Conservation (phyloP, 371 early-diverging fungal genomes). For the Mucor lusitanicus region DNA sequence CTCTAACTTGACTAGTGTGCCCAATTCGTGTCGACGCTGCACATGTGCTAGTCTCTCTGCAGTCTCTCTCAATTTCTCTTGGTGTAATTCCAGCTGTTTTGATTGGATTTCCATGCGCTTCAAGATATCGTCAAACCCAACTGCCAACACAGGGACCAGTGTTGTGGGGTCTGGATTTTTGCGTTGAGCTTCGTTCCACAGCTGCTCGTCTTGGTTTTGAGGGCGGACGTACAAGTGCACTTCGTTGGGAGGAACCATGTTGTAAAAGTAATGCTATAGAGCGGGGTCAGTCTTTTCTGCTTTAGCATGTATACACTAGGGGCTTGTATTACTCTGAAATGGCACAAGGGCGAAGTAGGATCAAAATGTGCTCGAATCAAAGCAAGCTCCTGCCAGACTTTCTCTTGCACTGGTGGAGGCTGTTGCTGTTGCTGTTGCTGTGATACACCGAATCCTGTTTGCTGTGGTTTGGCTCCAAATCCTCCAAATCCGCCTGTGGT, state of each 20-base stretch:
- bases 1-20: constrained; percentile 35
- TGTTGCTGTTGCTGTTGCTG: constrained; percentile 24
- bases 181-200: constrained; percentile 81
- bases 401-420: constrained; percentile 20
- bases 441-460: constrained; percentile 6
- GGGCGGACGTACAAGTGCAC: constrained; percentile 75
- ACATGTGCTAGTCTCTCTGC: constrained; percentile 31
- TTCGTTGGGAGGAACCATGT: constrained; percentile 82
- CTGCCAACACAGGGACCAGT: constrained; percentile 73
- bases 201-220: constrained; percentile 65
- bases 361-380: constrained; percentile 76
- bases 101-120: constrained; percentile 81
- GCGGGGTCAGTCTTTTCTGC: neutral
- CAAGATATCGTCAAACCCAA: constrained; percentile 85
- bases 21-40: constrained; percentile 33
- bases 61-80: constrained; percentile 36
- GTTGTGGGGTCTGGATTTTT: constrained; percentile 85
- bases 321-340: constrained; percentile 62
- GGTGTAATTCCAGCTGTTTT: constrained; percentile 46
- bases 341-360: constrained; percentile 74
- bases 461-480: constrained; percentile 14
- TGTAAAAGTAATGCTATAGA: constrained; percentile 84
- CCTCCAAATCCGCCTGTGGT: constrained; percentile 14
- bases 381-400: constrained; percentile 42
- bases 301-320: neutral